A percentile compares a stretch with the other conserved stretches of the same genome.
These are phyloP conservation scores for Fusarium liriodendri DNA, from an alignment of 2,329 filamentous ascomycete genomes.

Conservation along the genomic window DNA sequence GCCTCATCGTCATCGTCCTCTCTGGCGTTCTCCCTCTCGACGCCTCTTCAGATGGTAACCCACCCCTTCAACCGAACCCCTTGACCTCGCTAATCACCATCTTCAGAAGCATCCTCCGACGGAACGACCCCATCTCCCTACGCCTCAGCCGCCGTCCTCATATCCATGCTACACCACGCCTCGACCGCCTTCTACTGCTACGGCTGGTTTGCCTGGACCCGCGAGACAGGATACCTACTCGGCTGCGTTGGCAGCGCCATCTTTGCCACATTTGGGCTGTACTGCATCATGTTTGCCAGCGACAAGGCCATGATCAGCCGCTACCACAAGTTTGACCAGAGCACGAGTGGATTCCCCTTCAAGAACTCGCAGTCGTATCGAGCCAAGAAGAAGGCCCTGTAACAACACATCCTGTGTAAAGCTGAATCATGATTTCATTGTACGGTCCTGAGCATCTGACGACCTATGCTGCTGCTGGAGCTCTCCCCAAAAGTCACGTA, in stretches of 20 bases:
- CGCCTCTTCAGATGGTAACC: slow-evolving; percentile 56
- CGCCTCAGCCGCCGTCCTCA: slow-evolving; percentile 72
- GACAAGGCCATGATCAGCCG: slow-evolving; percentile 52
- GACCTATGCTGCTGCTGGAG: slow-evolving; percentile 10
- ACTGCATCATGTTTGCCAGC: slow-evolving; percentile 52
- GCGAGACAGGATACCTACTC: slow-evolving; percentile 68
- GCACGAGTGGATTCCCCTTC: slow-evolving; percentile 54
- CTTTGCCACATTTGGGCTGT: slow-evolving; percentile 66
- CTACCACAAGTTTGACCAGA: slow-evolving; percentile 52
- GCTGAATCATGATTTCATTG: slow-evolving; percentile 29
- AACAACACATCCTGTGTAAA: neutral
- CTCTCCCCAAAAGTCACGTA: slow-evolving; percentile 19
- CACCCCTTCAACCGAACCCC: neutral
- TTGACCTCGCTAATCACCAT: neutral
- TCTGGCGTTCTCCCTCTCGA: slow-evolving; percentile 77
- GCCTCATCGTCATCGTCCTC: slow-evolving; percentile 72
- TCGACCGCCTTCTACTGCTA: slow-evolving; percentile 75
- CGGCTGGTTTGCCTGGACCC: slow-evolving; percentile 68
- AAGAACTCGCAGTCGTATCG: slow-evolving; percentile 52
- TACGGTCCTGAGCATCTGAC: slow-evolving; percentile 3
- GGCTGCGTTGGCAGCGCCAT: slow-evolving; percentile 67
- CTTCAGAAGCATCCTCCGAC: slow-evolving; percentile 32
- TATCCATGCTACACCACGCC: slow-evolving; percentile 76
- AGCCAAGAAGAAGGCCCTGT: slow-evolving; percentile 52
- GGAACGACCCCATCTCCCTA: slow-evolving; percentile 67